These are phyloP conservation scores for Mycena belliarum DNA, from an alignment of 768 basidiomycete genomes.

Conservation along the genomic window DNA sequence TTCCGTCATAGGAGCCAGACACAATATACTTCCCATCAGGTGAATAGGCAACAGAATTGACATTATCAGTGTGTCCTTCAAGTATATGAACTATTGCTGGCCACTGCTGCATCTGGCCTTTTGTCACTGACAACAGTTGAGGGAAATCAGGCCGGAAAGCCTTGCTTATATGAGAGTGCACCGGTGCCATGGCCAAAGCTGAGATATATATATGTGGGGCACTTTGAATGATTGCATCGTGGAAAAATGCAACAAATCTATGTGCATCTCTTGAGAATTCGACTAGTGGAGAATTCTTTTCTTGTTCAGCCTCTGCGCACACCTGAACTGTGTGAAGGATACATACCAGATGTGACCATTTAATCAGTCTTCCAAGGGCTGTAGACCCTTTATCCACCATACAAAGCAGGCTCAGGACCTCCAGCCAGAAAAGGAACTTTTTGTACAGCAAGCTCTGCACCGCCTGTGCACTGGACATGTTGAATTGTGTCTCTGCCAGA, in stretches of 20 bases:
- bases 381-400: not conserved
- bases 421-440: constrained; percentile 11
- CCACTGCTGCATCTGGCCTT: not conserved
- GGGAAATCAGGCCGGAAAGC: not conserved
- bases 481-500: not conserved
- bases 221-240: too few species aligned
- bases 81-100: not conserved
- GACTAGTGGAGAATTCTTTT: not conserved
- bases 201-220: constrained; percentile 2
- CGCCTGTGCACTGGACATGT: not conserved
- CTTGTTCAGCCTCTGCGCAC: not conserved
- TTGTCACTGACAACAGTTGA: not conserved
- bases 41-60: too few species aligned
- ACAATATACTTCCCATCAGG: too few species aligned
- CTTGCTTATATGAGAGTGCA: not conserved
- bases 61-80: not conserved
- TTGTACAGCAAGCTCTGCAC: not conserved
- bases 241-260: too few species aligned
- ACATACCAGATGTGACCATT: too few species aligned
- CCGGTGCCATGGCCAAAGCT: not conserved
- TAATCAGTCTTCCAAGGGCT: too few species aligned
- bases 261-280: not conserved
- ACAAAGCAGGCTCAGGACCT: not conserved
- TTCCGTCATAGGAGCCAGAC: too few species aligned
- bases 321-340: too few species aligned